Base-by-base conservation (phyloP, 345 rosid species). In the Eucalyptus tenuipes region DNA sequence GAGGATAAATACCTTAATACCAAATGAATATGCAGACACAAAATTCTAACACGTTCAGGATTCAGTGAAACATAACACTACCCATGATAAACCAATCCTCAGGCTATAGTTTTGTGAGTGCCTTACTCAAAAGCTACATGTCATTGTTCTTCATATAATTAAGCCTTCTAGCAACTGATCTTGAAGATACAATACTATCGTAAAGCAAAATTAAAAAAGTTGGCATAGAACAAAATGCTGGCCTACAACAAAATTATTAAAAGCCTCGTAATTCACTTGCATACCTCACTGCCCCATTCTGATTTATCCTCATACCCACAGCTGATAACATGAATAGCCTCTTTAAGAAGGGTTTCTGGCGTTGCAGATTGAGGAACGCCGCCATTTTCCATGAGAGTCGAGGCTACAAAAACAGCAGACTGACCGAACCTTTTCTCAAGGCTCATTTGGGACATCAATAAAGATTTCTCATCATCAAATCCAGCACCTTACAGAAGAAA, bases 251-350 rank as follows among this genome's bases (percentile, higher is more conserved):
- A 80, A 42, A 80, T 42, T 31, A 52, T 52, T 44, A 10, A 50
- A 81, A 31, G 57, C 47, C 48, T 49, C 1, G 16, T 44, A 52
- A 75, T 55, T 40, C 84, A 75, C 24, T 24, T 40, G 61, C 91
- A 42, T 88, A 95, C 98, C 97, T 97, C 99, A 87, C 81, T 89
- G 92, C 98, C 99, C 99, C 99, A 97, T 22, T 96, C 99, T 66
- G 97, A 89, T 89, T 97, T 97, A 86, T 97, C 99, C 90, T 97
- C 99, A 1, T 97, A 97, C 10, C 98, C 98, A 89, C 99, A 96
- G 90, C 99, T 97, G 88, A 97, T 97, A 89, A 97, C 99, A 92
- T 97, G 99, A 89, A 97, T 96, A 88, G 99, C 98, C 90, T 97
- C 98, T 90, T 96, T 96, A 88, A 97, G 97, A 88, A 97, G 99